These are phyloP conservation scores for Cryptococcus amylolentus DNA, from an alignment of 1,284 basidiomycete genomes.

Conservation along the genomic window DNA sequence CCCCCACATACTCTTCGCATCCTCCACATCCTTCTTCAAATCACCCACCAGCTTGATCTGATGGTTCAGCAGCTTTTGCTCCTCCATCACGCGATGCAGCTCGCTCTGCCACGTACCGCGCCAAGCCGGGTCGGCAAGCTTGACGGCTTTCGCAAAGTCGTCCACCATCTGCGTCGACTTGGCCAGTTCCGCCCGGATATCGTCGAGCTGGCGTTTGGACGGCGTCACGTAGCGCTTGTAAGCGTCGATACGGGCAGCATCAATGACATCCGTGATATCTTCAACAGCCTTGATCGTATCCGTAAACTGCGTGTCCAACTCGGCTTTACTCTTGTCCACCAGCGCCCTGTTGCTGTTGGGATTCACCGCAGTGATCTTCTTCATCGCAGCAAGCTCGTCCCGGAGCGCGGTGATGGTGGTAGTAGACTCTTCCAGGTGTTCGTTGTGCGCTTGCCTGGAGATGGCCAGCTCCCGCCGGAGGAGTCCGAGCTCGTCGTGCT, in stretches of 20 bases:
- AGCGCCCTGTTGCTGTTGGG: constrained; percentile 83
- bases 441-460: constrained; percentile 88
- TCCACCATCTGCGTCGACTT: constrained; percentile 68
- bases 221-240: constrained; percentile 84
- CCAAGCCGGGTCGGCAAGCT: constrained; percentile 92
- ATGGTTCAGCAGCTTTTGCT: constrained; percentile 89
- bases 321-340: constrained; percentile 86
- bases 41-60: constrained; percentile 88
- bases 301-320: constrained; percentile 82
- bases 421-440: constrained; percentile 88
- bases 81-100: constrained; percentile 92
- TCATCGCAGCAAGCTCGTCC: constrained; percentile 77
- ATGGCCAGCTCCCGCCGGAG: constrained; percentile 87
- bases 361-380: constrained; percentile 74
- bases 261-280: constrained; percentile 88
- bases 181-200: constrained; percentile 70
- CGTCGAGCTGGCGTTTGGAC: constrained; percentile 67
- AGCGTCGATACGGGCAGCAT: constrained; percentile 86
- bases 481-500: constrained; percentile 91
- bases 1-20: constrained; percentile 74
- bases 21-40: constrained; percentile 85
- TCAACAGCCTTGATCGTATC: constrained; percentile 89
- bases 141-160: constrained; percentile 77
- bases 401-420: constrained; percentile 72
- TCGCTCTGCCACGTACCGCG: constrained; percentile 98